Conservation (phyloP, 1,139 yeast genomes). For the Scheffersomyces insectosa region DNA sequence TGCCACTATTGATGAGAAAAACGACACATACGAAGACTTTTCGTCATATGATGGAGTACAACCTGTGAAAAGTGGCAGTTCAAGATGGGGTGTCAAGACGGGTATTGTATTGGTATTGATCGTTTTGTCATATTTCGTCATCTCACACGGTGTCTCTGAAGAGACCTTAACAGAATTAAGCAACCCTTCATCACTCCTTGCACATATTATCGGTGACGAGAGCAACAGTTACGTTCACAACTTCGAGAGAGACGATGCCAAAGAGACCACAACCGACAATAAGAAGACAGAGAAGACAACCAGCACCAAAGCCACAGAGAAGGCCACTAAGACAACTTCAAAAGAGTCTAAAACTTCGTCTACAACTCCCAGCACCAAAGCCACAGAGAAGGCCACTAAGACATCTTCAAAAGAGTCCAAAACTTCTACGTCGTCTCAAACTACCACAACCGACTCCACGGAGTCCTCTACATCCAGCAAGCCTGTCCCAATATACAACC, state of each 20-base stretch:
- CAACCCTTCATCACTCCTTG: too few species aligned
- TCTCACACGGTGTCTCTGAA: too few species aligned
- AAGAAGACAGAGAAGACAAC: not conserved
- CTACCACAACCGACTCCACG: not conserved
- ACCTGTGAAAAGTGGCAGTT: too few species aligned
- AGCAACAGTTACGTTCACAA: too few species aligned
- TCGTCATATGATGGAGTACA: too few species aligned
- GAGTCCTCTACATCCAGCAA: not conserved
- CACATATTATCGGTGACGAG: too few species aligned
- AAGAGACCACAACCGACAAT: not conserved
- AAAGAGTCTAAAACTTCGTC: not conserved
- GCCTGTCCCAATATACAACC: conserved; percentile 10
- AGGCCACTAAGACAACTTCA: not conserved
- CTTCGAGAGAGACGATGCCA: not conserved
- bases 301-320: not conserved
- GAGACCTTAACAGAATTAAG: too few species aligned
- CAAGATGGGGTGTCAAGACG: not conserved
- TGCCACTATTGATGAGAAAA: too few species aligned
- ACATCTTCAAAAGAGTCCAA: not conserved
- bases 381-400: not conserved
- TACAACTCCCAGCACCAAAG: not conserved
- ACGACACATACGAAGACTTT: too few species aligned
- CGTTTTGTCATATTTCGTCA: not conserved
- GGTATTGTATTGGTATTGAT: not conserved
- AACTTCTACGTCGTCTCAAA: not conserved